Base-by-base conservation (phyloP, 345 rosid genomes). In the Noccaea caerulescens region DNA sequence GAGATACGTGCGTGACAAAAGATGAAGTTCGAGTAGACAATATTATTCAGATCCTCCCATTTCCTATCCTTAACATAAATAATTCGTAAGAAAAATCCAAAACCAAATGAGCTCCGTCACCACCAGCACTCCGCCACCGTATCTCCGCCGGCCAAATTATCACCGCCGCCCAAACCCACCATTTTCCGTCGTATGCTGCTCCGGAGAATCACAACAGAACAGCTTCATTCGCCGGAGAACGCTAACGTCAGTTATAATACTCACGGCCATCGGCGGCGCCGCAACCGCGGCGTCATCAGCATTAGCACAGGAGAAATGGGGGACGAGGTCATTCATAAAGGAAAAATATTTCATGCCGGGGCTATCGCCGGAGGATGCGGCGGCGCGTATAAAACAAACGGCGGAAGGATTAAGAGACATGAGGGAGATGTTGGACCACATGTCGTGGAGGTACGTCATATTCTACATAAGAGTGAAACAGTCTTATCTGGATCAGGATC, bases 371-470 rank as follows among this genome's bases (percentile, higher is more conserved):
- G 91, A 89, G 60, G 96, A 87, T 1, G 83, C 98, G n/a, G 96
- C 71, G 30, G 92, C 85, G 8, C 87, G 98, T 76, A 93, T 93
- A 47, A 82, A 76, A 66, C 93, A 93, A 75, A 93, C 98, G 23
- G 96, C 94, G 3, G 88, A 88, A 62, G 97, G 97, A 46, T 72
- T 93, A 30, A 92, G 86, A 65, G 81, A 85, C 54, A 80, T 93
- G 10, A 76, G 98, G 68, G 90, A 86, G 52, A 90, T 93, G 98
- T 58, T 93, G 77, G 98, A 91, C 10, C 81, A 72, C 33, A 93
- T 93, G 97, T 84, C 96, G 3, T 93, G 97, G 97, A 85, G 94
- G 87, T 91, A 88, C 69, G 85, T 88, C 49, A 80, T 93, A 20
- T 88, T 88, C 71, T 93, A 88, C 70, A 89, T 89, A 14, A 67